Base-by-base conservation (phyloP, 1,284 basidiomycete species). In the Dichomitus squalens region DNA sequence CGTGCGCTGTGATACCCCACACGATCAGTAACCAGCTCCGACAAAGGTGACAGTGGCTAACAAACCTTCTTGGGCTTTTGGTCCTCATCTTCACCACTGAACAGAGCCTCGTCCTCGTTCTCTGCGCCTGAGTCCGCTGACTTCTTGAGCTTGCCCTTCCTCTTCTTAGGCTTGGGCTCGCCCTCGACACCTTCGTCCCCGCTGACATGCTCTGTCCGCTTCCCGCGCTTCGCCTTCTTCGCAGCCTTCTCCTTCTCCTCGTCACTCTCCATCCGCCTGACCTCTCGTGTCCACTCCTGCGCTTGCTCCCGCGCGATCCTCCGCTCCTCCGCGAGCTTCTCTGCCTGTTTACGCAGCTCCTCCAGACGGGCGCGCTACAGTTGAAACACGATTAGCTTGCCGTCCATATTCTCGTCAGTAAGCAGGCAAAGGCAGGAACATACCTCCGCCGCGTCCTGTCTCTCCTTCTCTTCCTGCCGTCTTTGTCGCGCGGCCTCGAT, bases 261-360 rank as follows among this genome's bases (percentile, higher is more conserved):
- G 50, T 92, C 89, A 64, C 85, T 89, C 63, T 88, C 86, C 70
- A 84, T 80, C 44, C 54, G 58, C 61, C 80, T 79, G 14, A 85
- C 79, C 59, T 87, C 85, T 44, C 80, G 73, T 34, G 86, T 86
- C 90, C 89, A 92, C 70, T 86, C 83, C 66, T 84, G 78, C 1
- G 88, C 91, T 70, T 94, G 86, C 69, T 92, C 92, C n/a, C 89
- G 78, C 25, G 90, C 90, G 51, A 81, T 70, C 38, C 85, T 81
- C 9, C 93, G 84, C 65, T 89, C 82, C 68, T 91, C 89, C 0
- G 88, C 88, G 12, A 94, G 74, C 67, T 84, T 84, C 66, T 88
- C 87, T 0, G 86, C 86, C 66, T 87, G 81, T 56, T 74, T 63
- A 18, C 82, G 79, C 34, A 87, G 76, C 57, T 82, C 79, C 62